Evolutionary conservation across 75 land plant genomes (phyloP).

Genomic region (Picea glauca): DNA sequence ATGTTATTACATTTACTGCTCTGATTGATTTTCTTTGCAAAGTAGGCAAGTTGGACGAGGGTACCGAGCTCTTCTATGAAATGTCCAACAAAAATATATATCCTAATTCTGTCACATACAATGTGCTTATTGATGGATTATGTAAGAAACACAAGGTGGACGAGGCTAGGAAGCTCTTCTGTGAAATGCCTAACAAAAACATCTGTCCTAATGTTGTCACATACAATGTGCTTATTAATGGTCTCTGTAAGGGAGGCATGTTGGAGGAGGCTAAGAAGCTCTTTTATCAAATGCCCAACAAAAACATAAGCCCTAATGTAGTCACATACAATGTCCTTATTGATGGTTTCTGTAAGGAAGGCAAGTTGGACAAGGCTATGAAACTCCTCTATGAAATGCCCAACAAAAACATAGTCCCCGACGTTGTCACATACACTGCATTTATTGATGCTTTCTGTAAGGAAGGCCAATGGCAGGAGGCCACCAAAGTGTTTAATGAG

Average conservation of each 20-base stretch:
- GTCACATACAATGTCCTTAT: too few species aligned
- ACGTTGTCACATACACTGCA: too few species aligned
- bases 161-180: conserved; percentile 49
- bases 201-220: conserved; percentile 28
- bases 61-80: conserved; percentile 43
- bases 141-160: conserved; percentile 53
- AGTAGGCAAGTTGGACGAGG: conserved; percentile 29
- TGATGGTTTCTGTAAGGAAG: too few species aligned
- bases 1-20: conserved; percentile 70
- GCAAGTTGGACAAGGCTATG: too few species aligned
- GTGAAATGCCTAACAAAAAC: conserved; percentile 38
- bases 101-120: conserved; percentile 62
- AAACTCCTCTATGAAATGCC: too few species aligned
- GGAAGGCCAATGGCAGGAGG: too few species aligned
- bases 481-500: too few species aligned
- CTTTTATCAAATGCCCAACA: too few species aligned
- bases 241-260: background rate
- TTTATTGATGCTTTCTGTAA: too few species aligned
- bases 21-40: conserved; percentile 68
- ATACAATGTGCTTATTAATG: conserved; percentile 24
- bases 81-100: conserved; percentile 41
- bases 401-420: too few species aligned
- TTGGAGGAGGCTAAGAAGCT: too few species aligned
- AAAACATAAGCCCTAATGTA: too few species aligned
- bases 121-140: conserved; percentile 68